Percentiles rank a stretch among this genome's conserved stretches.
Conservation (phyloP, 1,139 yeast species). For the Magnusiomyces clavatus region DNA sequence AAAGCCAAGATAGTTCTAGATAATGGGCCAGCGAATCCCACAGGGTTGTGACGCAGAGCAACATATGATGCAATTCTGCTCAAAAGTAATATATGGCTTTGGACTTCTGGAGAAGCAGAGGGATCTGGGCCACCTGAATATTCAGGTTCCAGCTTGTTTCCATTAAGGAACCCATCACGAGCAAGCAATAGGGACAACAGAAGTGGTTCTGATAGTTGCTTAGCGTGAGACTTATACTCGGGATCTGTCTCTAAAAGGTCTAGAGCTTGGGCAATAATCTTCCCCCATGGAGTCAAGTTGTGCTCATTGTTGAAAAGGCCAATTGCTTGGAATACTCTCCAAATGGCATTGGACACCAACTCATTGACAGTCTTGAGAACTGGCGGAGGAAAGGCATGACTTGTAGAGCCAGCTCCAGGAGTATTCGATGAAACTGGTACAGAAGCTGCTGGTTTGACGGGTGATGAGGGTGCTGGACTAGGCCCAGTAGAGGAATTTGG, state of each 20-base stretch:
- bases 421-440: neutral
- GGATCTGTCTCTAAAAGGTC: slow-evolving; percentile 2
- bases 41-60: slow-evolving; percentile 46
- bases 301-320: slow-evolving; percentile 44
- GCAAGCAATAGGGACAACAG: slow-evolving; percentile 26
- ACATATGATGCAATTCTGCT: slow-evolving; percentile 54
- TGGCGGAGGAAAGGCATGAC: slow-evolving; percentile 2
- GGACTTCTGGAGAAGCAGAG: slow-evolving; percentile 29
- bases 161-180: slow-evolving; percentile 22
- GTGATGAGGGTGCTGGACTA: neutral
- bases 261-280: slow-evolving; percentile 36
- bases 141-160: slow-evolving; percentile 19
- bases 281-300: slow-evolving; percentile 51
- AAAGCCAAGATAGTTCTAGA: slow-evolving; percentile 57
- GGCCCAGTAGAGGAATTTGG: neutral
- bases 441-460: slow-evolving; percentile 1
- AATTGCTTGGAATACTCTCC: slow-evolving; percentile 50
- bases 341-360: slow-evolving; percentile 38
- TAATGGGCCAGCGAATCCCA: slow-evolving; percentile 62
- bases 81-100: slow-evolving; percentile 41
- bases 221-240: slow-evolving; percentile 22
- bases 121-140: slow-evolving; percentile 27
- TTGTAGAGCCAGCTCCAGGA: neutral
- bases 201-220: slow-evolving; percentile 25
- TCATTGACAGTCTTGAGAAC: slow-evolving; percentile 6